Percentiles rank a stretch among this genome's conserved stretches.
Conservation (phyloP, 1,284 basidiomycete species). For the Exobasidium cylindrosporum region DNA sequence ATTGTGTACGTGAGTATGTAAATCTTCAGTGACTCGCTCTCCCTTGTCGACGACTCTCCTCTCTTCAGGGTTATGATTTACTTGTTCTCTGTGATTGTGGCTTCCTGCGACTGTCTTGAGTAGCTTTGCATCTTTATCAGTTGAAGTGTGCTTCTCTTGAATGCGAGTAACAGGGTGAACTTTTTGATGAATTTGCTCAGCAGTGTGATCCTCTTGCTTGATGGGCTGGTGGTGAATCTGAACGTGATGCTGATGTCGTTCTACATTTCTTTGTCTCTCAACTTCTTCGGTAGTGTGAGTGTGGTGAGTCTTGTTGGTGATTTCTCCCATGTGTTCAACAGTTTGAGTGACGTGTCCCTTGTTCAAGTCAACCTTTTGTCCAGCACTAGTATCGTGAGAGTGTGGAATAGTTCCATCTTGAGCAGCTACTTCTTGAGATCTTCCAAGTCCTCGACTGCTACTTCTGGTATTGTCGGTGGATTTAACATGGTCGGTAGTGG, state of each 20-base stretch:
- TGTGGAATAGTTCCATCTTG: neutral
- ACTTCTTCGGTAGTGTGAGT: slow-evolving; percentile 55
- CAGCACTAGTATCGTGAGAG: neutral
- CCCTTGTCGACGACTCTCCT: slow-evolving; percentile 53
- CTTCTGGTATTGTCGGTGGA: too few species aligned
- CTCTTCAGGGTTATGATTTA: slow-evolving; percentile 18
- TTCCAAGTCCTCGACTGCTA: neutral
- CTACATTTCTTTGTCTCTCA: slow-evolving; percentile 49
- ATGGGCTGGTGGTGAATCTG: slow-evolving; percentile 56
- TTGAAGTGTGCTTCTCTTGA: slow-evolving; percentile 48
- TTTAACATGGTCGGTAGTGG: too few species aligned
- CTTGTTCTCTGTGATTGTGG: slow-evolving; percentile 24
- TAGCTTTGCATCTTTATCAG: slow-evolving; percentile 53
- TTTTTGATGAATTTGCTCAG: slow-evolving; percentile 44
- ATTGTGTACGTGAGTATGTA: slow-evolving; percentile 55
- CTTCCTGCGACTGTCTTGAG: slow-evolving; percentile 48
- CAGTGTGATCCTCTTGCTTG: slow-evolving; percentile 46
- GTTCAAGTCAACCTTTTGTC: slow-evolving; percentile 24
- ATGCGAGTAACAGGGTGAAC: slow-evolving; percentile 45
- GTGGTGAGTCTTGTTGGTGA: slow-evolving; percentile 48
- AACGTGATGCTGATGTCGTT: slow-evolving; percentile 53
- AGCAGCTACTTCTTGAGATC: neutral
- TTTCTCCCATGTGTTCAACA: slow-evolving; percentile 54
- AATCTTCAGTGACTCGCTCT: slow-evolving; percentile 47
- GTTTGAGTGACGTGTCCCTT: slow-evolving; percentile 51